phyloP scores from a whole-genome alignment of 1,284 basidiomycete species.

The Wallemia mellicola region DNA sequence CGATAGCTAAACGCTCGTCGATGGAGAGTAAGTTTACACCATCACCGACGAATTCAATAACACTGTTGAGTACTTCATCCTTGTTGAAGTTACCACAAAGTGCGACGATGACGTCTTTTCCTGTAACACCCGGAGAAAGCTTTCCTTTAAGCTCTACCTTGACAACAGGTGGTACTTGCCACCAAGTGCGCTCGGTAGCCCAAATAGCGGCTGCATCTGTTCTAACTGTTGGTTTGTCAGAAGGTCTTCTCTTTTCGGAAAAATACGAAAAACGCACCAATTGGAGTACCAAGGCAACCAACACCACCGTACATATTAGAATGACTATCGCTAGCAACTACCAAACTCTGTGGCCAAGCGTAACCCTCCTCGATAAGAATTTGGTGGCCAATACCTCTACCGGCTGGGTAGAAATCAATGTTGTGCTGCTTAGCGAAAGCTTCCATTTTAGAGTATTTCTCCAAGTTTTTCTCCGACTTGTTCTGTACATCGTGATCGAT shows the following conservation, averaged over 20 bases:
- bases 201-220: slow-evolving; percentile 72
- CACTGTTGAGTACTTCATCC: slow-evolving; percentile 93
- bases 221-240: slow-evolving; percentile 5
- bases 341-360: slow-evolving; percentile 71
- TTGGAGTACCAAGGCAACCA: slow-evolving; percentile 85
- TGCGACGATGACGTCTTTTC: slow-evolving; percentile 95
- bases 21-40: slow-evolving; percentile 52
- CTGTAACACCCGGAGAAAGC: slow-evolving; percentile 66
- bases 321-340: slow-evolving; percentile 86
- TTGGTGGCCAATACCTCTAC: slow-evolving; percentile 92
- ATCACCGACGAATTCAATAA: slow-evolving; percentile 87
- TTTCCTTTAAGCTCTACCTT: slow-evolving; percentile 68
- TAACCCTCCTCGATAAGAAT: slow-evolving; percentile 86
- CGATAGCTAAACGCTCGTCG: slow-evolving; percentile 79
- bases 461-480: slow-evolving; percentile 66
- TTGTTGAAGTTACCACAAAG: slow-evolving; percentile 88
- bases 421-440: slow-evolving; percentile 57
- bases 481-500: slow-evolving; percentile 98
- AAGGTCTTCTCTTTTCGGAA: slow-evolving; percentile 1
- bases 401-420: slow-evolving; percentile 90
- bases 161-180: slow-evolving; percentile 93
- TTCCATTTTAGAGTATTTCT: slow-evolving; percentile 81
- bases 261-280: slow-evolving; percentile 20
- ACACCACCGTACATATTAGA: slow-evolving; percentile 98
- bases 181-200: slow-evolving; percentile 98